These are phyloP conservation scores for Trypanosoma lewisi DNA, from an alignment of 208 protist genomes.

Conservation along the genomic window DNA sequence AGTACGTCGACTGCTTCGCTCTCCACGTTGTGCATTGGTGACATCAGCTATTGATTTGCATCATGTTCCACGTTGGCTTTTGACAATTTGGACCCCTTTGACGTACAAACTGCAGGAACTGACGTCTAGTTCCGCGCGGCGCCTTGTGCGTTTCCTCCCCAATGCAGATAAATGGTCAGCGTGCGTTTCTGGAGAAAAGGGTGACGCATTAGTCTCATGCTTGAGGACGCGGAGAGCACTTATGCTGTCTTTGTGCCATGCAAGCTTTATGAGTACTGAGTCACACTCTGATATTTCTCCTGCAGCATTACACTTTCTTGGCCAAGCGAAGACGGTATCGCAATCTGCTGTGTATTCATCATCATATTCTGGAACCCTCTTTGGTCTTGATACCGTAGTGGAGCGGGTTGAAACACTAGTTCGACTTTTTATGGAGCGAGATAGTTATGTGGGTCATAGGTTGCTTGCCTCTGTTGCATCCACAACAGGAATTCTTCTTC, in stretches of 20 bases:
- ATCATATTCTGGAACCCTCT: slow-evolving; percentile 25
- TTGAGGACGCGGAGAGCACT: slow-evolving; percentile 18
- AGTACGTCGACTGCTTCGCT: slow-evolving; percentile 28
- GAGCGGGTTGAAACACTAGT: slow-evolving; percentile 34
- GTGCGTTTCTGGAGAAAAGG: not conserved
- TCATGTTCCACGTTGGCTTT: slow-evolving; percentile 35
- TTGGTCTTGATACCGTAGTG: slow-evolving; percentile 40
- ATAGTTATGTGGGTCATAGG: slow-evolving; percentile 1
- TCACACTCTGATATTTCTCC: not conserved
- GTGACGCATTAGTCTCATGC: slow-evolving; percentile 12
- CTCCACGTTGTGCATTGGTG: slow-evolving; percentile 43
- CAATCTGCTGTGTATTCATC: not conserved
- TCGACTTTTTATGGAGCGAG: slow-evolving; percentile 20
- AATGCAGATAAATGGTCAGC: slow-evolving; percentile 6
- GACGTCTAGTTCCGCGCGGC: slow-evolving; percentile 31
- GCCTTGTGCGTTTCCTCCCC: slow-evolving; percentile 18
- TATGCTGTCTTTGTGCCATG: slow-evolving; percentile 24
- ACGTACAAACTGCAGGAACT: slow-evolving; percentile 31
- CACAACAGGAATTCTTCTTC: slow-evolving; percentile 78
- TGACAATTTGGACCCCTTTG: slow-evolving; percentile 28
- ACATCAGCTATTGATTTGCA: slow-evolving; percentile 36
- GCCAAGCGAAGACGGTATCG: not conserved
- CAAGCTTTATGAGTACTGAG: not conserved
- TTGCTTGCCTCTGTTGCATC: slow-evolving; percentile 32
- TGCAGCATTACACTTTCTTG: not conserved